Base-by-base conservation (phyloP, 1,139 yeast species). In the Geotrichum bryndzae region DNA sequence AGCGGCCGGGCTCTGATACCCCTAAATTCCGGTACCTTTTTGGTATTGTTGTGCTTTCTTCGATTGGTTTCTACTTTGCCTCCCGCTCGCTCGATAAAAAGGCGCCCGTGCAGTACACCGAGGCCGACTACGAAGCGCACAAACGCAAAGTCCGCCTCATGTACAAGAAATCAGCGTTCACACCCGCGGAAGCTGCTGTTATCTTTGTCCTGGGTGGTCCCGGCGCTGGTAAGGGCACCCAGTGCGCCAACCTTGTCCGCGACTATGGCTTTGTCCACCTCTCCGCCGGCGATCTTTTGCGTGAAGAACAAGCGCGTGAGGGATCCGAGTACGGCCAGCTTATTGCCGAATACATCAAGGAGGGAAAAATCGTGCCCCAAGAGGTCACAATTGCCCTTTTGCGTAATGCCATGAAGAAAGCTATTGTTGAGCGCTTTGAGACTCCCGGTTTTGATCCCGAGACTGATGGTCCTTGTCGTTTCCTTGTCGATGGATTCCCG, bases 201-300 rank as follows among this genome's bases (percentile, higher is more conserved):
- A 82, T 94, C 35, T 94, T 90, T 73, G 97, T 94, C 7, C 82
- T 94, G 51, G 79, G 79, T 13, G 84, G 92, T 1, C 92, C 92
- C 2, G 97, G 99, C 18, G 87, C 96, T 22, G 99, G 99, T 52
- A 94, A 94, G 73, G 99, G 99, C 63, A 94, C 99, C 1, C 99
- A 94, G 76, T 90, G 97, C 78, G 88, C 86, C 53, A 88, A 84
- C 70, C 80, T 94, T 63, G 97, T 94, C 54, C 77, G 81, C 25
- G 90, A 91, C 69, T 88, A 84, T 72, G 86, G 88, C 15, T 94
- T 92, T 73, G 85, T 88, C 51, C 99, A 94, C 73, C 79, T 94
- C 60, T 86, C 96, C 46, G 99, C 99, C 22, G 99, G 99, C 56
- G 99, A 94, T 74, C 82, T 94, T 70, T 81, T 94, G 67, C 83